Base-by-base conservation (phyloP, 495 filamentous ascomycete species). In the Chaetomium cochliodes region DNA sequence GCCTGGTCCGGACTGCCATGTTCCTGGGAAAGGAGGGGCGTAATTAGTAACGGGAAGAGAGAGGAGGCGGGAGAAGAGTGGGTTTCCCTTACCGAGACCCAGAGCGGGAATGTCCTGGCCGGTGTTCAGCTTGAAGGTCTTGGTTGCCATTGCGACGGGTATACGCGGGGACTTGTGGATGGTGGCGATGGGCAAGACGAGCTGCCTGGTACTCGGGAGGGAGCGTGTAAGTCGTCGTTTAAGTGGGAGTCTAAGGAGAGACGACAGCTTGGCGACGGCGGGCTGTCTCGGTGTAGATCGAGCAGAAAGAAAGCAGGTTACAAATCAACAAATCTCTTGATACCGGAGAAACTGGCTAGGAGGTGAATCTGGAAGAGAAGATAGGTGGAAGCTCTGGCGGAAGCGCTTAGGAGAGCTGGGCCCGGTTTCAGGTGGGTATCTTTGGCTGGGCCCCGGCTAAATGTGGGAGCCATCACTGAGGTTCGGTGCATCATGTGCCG, bases 61-160 rank as follows among this genome's bases (percentile, higher is more conserved):
- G 85, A 8, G 33, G 5, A 11, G 33, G 8, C 9, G 9, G 33
- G 33, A 12, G 33, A 11, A 37, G 33, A 8, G 6, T 7, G 5
- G 5, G 3, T 7, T 7, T 37, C 11, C 11, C 68, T 58, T 85
- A 81, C 89, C 89, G 12, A 93, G 79, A 5, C 90, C 91, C 16
- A 93, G 68, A 30, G 90, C 88, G 33, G 91, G 91, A 71, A 94
- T 92, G 64, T 84, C 79, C 44, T 83, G 81, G 62, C 90, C 90
- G 41, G 84, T 92, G 80, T 93, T 94, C 69, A 94, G 85, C 70
- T 86, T 88, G 77, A 88, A 88, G 23, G 74, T 73, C 41, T 79
- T 79, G 64, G 73, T 74, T 60, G 81, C 74, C 82, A 85, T 85
- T 41, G 50, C 78, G 50, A 37, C 22, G 1, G 30, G 23, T 11